phyloP scores from a whole-genome alignment of 2,329 filamentous ascomycete genomes.

The Aspergillaceae sp. region DNA sequence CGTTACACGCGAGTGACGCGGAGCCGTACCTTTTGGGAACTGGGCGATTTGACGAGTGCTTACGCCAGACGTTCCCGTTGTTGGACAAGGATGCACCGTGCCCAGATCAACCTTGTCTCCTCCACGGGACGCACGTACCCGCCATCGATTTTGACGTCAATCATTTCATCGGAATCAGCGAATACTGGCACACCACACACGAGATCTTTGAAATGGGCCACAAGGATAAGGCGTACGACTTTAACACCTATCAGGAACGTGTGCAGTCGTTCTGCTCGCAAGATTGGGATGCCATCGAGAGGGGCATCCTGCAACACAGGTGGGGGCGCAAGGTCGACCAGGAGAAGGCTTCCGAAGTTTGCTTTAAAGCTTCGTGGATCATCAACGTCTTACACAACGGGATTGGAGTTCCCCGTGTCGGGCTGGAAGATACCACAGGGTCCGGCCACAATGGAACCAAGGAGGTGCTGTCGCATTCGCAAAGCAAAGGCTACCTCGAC shows the following conservation, averaged over 20 bases:
- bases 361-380: constrained; percentile 97
- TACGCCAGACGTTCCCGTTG: constrained; percentile 72
- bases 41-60: constrained; percentile 76
- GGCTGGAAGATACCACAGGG: constrained; percentile 55
- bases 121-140: constrained; percentile 86
- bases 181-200: constrained; percentile 98
- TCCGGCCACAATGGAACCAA: constrained; percentile 63
- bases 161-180: constrained; percentile 93
- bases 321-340: constrained; percentile 67
- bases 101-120: constrained; percentile 70
- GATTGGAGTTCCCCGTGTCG: constrained; percentile 82
- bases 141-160: constrained; percentile 96
- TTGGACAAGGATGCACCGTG: constrained; percentile 85
- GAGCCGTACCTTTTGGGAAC: constrained; percentile 64
- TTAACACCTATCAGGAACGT: constrained; percentile 75
- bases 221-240: constrained; percentile 75
- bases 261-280: constrained; percentile 79
- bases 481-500: constrained; percentile 67
- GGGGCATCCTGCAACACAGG: constrained; percentile 55
- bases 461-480: constrained; percentile 57
- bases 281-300: constrained; percentile 69
- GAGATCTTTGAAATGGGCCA: constrained; percentile 76
- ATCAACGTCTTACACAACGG: constrained; percentile 95
- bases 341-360: constrained; percentile 73
- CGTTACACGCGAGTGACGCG: constrained; percentile 32